Base-by-base conservation (phyloP, 2,329 filamentous ascomycete species). In the Scytalidium lignicola region DNA sequence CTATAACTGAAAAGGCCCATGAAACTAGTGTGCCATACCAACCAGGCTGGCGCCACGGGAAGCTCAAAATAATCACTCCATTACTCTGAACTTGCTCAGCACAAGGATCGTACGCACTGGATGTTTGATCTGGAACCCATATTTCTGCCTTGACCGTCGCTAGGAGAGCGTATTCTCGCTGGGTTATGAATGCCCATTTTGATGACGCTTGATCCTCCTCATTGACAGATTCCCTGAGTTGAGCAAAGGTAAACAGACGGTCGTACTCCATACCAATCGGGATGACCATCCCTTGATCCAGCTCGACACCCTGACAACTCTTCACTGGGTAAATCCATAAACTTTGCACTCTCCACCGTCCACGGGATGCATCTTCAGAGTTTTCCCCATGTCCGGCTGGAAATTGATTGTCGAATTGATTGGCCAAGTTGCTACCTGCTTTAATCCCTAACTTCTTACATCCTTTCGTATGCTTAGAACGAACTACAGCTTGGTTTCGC, bases 321-420 rank as follows among this genome's bases (percentile, higher is more conserved):
- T 95, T 92, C 65, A 96, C 70, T 1, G 91, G 90, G 65, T 93
- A 92, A 51, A 90, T 78, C 70, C 83, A 85, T 46, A 95, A 72
- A 48, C 86, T 87, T 65, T 89, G 84, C 43, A 86, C 70, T 29
- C 67, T 68, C 67, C 74, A 75, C 49, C 65, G 65, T 19, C 67
- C 64, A 9, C 56, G 55, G 2, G 63, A 65, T 37, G 60, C 51
- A 45, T 64, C 57, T 47, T 72, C 69, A 12, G 58, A 61, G 15
- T 54, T 58, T 3, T 67, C 58, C 9, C 59, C 58, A 43, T 63
- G 58, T 17, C 67, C 70, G 19, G 66, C 55, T 43, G 60, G 69
- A 60, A 77, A 80, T 47, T 72, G 73, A 10, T 70, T 68, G 42
- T 78, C 69, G 55, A 74, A 78, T 60, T 83, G 77, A 59, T 84